Evolutionary conservation across 305 asterid genomes (phyloP).

Genomic region (Fraxinus ornus): DNA sequence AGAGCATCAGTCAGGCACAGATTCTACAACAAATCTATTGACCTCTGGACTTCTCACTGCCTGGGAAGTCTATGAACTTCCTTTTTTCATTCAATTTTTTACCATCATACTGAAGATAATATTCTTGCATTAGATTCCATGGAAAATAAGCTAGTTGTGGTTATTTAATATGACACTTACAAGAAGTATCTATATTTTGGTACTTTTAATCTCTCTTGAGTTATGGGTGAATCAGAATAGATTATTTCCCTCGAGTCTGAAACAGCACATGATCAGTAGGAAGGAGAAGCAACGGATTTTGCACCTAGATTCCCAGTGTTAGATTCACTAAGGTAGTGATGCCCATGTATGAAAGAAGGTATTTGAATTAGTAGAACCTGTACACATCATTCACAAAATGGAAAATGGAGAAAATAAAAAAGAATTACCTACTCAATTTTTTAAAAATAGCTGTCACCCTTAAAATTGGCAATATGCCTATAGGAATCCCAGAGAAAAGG

Average conservation of each 20-base stretch:
- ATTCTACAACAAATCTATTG: neutral
- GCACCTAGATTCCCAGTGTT: neutral
- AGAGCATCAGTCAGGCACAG: neutral
- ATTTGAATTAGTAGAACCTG: neutral
- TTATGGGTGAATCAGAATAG: neutral
- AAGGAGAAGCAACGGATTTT: neutral
- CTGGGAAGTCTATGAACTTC: neutral
- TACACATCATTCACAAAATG: neutral
- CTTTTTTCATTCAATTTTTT: neutral
- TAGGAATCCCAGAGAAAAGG: neutral
- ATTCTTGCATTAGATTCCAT: neutral
- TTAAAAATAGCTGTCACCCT: neutral
- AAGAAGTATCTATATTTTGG: neutral
- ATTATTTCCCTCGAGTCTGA: neutral
- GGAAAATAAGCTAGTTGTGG: neutral
- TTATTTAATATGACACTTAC: neutral
- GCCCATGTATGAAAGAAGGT: neutral
- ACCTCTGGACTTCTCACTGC: neutral
- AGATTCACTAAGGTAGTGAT: neutral
- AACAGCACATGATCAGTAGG: neutral
- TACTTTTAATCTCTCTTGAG: neutral
- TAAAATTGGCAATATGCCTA: neutral
- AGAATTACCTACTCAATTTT: neutral
- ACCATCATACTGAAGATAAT: neutral
- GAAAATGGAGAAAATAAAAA: neutral